phyloP scores from a whole-genome alignment of 257 asterid species.

The Anisodus tanguticus region DNA sequence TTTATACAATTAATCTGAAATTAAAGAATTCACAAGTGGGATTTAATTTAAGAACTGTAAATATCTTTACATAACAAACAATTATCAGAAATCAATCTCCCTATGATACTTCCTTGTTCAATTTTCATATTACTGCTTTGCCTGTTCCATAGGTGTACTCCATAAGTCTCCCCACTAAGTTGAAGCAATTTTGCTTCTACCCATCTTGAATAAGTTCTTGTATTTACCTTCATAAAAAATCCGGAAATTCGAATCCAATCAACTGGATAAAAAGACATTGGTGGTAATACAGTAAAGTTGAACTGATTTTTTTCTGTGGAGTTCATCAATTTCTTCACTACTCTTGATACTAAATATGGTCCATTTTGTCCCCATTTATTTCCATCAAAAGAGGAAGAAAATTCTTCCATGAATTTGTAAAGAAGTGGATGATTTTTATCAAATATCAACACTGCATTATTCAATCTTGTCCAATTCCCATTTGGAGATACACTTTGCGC shows the following conservation, averaged over 20 bases:
- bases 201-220: slow-evolving; percentile 45
- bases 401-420: slow-evolving; percentile 69
- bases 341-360: slow-evolving; percentile 76
- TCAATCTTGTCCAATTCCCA: slow-evolving; percentile 84
- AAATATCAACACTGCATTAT: slow-evolving; percentile 68
- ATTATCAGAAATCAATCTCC: slow-evolving; percentile 56
- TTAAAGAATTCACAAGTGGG: not conserved
- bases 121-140: slow-evolving; percentile 51
- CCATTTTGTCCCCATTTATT: slow-evolving; percentile 87
- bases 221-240: slow-evolving; percentile 46
- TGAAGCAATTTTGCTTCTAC: slow-evolving; percentile 52
- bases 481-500: slow-evolving; percentile 55
- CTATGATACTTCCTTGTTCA: slow-evolving; percentile 73
- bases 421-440: slow-evolving; percentile 65
- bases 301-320: not conserved
- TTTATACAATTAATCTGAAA: not conserved
- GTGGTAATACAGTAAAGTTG: slow-evolving; percentile 57
- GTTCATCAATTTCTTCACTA: slow-evolving; percentile 43
- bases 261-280: slow-evolving; percentile 71
- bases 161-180: slow-evolving; percentile 50
- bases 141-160: slow-evolving; percentile 80
- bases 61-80: slow-evolving; percentile 59
- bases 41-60: slow-evolving; percentile 1
- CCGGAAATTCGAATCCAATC: slow-evolving; percentile 54
- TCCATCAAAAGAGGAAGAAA: slow-evolving; percentile 64